Conservation (phyloP, 129 eudicot species). For the Helianthus annuus region HanXRQr2.0-SUNRISE NC_035447.2:104593937-104594436, state of each 20-base stretch:
- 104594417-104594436: no score
- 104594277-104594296: no score
- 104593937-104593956: conserved; percentile 71
- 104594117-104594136: background rate
- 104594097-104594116: background rate
- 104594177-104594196: conserved; percentile 72
- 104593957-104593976: conserved; percentile 61
- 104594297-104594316: conserved; percentile 92
- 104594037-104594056: conserved; percentile 33
- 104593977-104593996: conserved; percentile 78
- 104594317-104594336: conserved; percentile 73
- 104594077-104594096: background rate
- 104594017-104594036: conserved; percentile 81
- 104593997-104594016: conserved; percentile 85
- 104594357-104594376: no score
- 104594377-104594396: no score
- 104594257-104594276: no score
- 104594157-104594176: conserved; percentile 69
- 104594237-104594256: conserved; percentile 44
- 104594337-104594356: conserved; percentile 83
- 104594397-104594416: no score
- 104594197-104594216: conserved; percentile 68
- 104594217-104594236: conserved; percentile 74
- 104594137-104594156: conserved; percentile 55
- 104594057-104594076: background rate